Base-by-base conservation (phyloP, 257 asterid species). In the Solanum sejunctum region DNA sequence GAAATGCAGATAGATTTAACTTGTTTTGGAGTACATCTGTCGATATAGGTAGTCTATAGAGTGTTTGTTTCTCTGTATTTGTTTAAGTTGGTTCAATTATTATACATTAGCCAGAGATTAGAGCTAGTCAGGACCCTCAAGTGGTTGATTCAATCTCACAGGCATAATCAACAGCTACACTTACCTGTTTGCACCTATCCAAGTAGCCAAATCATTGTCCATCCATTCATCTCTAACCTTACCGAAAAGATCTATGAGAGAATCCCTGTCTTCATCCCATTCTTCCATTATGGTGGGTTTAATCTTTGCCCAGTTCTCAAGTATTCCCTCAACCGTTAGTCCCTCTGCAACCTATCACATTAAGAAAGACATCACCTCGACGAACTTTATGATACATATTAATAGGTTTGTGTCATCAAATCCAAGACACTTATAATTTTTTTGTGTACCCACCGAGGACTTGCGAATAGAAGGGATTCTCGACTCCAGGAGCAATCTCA, bases 161-260 rank as follows among this genome's bases (percentile, higher is more conserved):
- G 57, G 28, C 57, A 85, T 73, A 86, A 63, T 64, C 28, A n/a
- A 77, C 54, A 75, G 71, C 49, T 81, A 72, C 16, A 70, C 56
- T 84, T 89, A 93, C 99, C 97, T 92, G 86, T 95, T 95, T 41
- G 98, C 94, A 51, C 93, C 94, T 64, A 95, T 95, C 99, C 98
- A 95, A 16, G 95, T 90, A 28, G 90, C 82, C 87, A 93, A 86
- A 90, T 93, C 97, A 79, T 72, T 91, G 84, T 95, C 95, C 85
- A 95, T 92, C 98, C 98, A 95, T 47, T 94, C 97, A 85, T 94
- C 97, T 92, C 97, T 92, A 77, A 94, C 92, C 94, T 93, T 94
- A 83, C 98, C 98, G 69, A 95, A 95, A 77, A 95, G 93, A 83
- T 95, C 95, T 23, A 95, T 84, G n/a, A 95, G 90, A 57, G 72